Evolutionary conservation across 2,329 filamentous ascomycete species (phyloP), one percentile per base, ranked within the genome.

Genomic region (Cordyceps fumosorosea): DNA sequence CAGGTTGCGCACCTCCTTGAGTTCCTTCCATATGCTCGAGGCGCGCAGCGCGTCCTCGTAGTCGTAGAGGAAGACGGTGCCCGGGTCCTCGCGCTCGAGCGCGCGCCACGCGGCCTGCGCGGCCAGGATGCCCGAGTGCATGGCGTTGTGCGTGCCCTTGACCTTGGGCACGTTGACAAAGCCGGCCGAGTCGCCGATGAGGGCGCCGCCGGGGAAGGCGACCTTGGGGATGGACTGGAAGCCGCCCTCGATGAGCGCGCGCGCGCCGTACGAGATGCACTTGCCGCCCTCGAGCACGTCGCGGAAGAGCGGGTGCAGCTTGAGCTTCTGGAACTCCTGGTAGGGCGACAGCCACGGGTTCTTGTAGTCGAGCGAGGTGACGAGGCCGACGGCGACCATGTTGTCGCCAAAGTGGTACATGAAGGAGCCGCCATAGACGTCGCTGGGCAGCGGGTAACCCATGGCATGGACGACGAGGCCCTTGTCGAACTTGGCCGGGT

Each of bases 401-500:
- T 98, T 99, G 69, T 99, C 93, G 44, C 93, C 95, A 75, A 98
- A 99, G 76, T 99, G 95, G 72, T 99, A 99, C 90, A 99, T 93
- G 88, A 92, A 99, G n/a, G 90, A 92, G 67, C 95, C 95, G 67
- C 95, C 95, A 73, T 99, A 99, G 10, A 93, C 95, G 72, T 98
- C 89, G 68, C 82, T 85, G 18, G 91, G 85, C 51, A 99, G 78
- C 22, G 95, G 95, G 71, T 96, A 98, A 22, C 95, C 95, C 87
- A 99, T 86, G 5, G 91, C 90, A 78, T 99, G 95, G 4, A 88
- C 85, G 52, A 98, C 85, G 67, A 93, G 81, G 59, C 95, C 95
- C 71, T 89, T 89, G 64, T 89, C 82, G 77, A 97, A 98, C 76
- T 96, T 98, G 69, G 90, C 91, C 0, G 95, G 92, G 69, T 92